Conservation (phyloP, 805 yeast species). For the Yarrowia sp. region DNA sequence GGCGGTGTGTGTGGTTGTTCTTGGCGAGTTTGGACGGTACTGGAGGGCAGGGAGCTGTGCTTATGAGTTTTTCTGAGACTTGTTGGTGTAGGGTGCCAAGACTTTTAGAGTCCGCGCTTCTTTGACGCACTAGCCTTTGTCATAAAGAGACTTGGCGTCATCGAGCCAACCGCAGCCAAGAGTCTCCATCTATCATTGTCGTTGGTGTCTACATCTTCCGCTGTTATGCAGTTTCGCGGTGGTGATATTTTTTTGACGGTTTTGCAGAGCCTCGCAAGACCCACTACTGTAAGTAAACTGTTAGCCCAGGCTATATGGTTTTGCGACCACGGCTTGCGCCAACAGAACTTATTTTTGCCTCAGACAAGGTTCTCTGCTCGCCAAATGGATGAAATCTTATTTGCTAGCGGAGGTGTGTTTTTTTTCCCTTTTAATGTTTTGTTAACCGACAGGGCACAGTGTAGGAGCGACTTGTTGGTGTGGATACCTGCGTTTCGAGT, state of each 20-base stretch:
- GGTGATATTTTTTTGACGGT: background rate
- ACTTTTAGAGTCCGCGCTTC: slow-evolving; percentile 19
- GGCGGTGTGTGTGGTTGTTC: background rate
- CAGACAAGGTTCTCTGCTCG: background rate
- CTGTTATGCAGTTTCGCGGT: background rate
- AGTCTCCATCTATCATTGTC: background rate
- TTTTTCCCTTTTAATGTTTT: background rate
- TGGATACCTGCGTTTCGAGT: background rate
- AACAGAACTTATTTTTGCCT: slow-evolving; percentile 14
- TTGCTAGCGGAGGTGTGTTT: background rate
- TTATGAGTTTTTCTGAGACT: background rate
- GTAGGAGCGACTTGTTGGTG: background rate
- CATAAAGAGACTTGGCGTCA: background rate
- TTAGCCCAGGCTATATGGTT: background rate
- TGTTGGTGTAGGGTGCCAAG: slow-evolving; percentile 19
- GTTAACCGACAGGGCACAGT: too few species aligned
- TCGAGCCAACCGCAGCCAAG: slow-evolving; percentile 3
- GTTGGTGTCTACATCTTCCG: too few species aligned
- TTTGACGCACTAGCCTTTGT: slow-evolving; percentile 15
- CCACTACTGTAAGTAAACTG: background rate
- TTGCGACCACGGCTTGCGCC: slow-evolving; percentile 11
- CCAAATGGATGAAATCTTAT: slow-evolving; percentile 3
- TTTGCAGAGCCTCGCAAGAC: background rate
- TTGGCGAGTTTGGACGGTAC: background rate
- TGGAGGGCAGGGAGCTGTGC: background rate